These are phyloP conservation scores for Leccinum proximum DNA, from an alignment of 1,284 basidiomycete species.

Conservation along the genomic window DNA sequence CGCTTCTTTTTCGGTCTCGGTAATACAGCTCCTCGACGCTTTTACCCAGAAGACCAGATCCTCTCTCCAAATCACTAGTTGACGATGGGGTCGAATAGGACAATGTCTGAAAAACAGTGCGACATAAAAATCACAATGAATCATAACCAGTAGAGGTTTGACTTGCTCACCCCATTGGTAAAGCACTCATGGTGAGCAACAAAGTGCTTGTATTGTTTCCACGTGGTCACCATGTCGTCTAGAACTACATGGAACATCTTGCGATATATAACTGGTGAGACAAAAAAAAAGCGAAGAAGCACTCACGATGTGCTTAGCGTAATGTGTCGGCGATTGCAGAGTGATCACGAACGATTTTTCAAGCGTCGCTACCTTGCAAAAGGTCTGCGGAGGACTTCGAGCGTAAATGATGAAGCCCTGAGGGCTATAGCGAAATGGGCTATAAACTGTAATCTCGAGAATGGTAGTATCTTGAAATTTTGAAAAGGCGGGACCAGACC, in stretches of 20 bases:
- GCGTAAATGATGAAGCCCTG: background rate
- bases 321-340: conserved; percentile 19
- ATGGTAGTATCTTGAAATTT: background rate
- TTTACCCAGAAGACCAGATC: conserved; percentile 26
- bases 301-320: conserved; percentile 79
- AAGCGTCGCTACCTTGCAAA: background rate
- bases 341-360: background rate
- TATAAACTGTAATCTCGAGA: conserved; percentile 6
- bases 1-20: conserved; percentile 20
- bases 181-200: conserved; percentile 74
- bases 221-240: conserved; percentile 88
- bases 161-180: conserved; percentile 53
- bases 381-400: background rate
- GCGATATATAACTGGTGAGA: conserved; percentile 58
- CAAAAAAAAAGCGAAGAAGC: conserved; percentile 4
- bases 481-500: no score
- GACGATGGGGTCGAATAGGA: conserved; percentile 44
- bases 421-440: background rate
- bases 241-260: conserved; percentile 93
- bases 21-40: conserved; percentile 19
- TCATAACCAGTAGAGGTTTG: background rate
- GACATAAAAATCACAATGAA: background rate
- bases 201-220: conserved; percentile 95
- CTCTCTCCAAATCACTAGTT: conserved; percentile 50
- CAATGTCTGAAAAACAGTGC: conserved; percentile 37